Conservation (phyloP, 495 filamentous ascomycete species). For the Neurospora tetrasperma region DNA sequence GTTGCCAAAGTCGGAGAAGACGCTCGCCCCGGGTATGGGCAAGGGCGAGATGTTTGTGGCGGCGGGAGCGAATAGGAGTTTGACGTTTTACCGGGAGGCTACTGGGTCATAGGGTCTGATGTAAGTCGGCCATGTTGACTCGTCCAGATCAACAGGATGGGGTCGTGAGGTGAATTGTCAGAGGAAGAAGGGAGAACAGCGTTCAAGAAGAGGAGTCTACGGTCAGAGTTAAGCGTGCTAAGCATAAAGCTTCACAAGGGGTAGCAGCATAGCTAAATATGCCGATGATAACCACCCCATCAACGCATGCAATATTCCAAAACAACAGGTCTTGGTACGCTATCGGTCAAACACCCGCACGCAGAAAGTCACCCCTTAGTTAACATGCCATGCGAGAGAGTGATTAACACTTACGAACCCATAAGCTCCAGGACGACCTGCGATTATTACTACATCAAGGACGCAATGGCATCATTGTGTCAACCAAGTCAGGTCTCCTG, state of each 20-base stretch:
- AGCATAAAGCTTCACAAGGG: too few relatives aligned
- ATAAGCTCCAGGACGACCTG: neutral
- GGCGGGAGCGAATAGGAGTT: conserved; percentile 66
- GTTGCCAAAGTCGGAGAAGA: conserved; percentile 58
- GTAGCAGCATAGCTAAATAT: too few relatives aligned
- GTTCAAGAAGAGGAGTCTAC: too few relatives aligned
- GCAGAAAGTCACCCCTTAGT: neutral
- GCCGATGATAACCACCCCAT: too few relatives aligned
- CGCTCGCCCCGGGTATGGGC: conserved; percentile 32
- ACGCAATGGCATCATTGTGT: neutral
- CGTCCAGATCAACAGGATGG: too few relatives aligned
- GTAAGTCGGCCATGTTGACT: too few relatives aligned
- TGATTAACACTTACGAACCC: neutral
- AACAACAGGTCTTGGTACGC: neutral
- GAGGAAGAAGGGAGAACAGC: too few relatives aligned
- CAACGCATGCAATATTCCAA: too few relatives aligned
- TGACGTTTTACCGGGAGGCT: conserved; percentile 89
- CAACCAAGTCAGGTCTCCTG: neutral
- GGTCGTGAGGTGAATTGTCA: too few relatives aligned
- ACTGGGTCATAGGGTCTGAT: conserved; percentile 66
- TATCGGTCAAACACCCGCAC: too few relatives aligned
- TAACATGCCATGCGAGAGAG: too few relatives aligned
- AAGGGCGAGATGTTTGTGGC: conserved; percentile 80
- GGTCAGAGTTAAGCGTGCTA: too few relatives aligned
- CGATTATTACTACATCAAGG: neutral